Conservation (phyloP, 2,329 filamentous ascomycete species). For the Xylariales sp. region DNA sequence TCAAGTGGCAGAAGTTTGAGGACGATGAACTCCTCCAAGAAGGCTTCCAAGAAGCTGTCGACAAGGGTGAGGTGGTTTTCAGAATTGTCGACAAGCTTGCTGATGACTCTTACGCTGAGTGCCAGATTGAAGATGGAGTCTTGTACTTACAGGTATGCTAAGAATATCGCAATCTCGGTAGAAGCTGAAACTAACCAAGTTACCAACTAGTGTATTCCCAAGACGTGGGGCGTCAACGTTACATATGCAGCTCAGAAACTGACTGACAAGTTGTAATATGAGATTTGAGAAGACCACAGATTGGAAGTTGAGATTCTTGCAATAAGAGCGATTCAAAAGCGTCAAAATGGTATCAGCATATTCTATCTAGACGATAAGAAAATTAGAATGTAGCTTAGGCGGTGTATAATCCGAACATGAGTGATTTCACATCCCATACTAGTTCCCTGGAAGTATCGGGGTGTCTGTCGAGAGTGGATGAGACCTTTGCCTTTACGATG, state of each 20-base stretch:
- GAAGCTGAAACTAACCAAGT: background rate
- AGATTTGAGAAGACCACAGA: no score
- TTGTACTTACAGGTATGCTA: slow-evolving; percentile 44
- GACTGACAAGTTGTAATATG: slow-evolving; percentile 23
- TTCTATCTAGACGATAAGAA: no score
- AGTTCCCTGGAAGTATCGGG: no score
- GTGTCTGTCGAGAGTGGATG: no score
- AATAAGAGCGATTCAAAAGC: background rate
- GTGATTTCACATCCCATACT: no score
- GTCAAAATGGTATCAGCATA: no score
- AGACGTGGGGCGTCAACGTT: slow-evolving; percentile 17
- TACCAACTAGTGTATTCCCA: slow-evolving; percentile 16
- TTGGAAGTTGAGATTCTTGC: no score
- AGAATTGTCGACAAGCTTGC: slow-evolving; percentile 41
- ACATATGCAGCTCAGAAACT: slow-evolving; percentile 14
- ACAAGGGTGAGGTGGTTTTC: slow-evolving; percentile 36
- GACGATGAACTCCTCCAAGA: slow-evolving; percentile 45
- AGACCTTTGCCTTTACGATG: no score
- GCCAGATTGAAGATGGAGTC: slow-evolving; percentile 41
- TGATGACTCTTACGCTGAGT: slow-evolving; percentile 39
- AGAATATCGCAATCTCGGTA: background rate
- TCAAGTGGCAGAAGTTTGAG: slow-evolving; percentile 39
- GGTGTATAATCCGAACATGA: no score
- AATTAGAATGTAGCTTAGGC: no score
- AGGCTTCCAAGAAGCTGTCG: slow-evolving; percentile 42